A percentile compares a stretch with the other conserved stretches of the same genome.
Conservation (phyloP, 352 stramenopile species). For the Globisporangium nodosum region DNA sequence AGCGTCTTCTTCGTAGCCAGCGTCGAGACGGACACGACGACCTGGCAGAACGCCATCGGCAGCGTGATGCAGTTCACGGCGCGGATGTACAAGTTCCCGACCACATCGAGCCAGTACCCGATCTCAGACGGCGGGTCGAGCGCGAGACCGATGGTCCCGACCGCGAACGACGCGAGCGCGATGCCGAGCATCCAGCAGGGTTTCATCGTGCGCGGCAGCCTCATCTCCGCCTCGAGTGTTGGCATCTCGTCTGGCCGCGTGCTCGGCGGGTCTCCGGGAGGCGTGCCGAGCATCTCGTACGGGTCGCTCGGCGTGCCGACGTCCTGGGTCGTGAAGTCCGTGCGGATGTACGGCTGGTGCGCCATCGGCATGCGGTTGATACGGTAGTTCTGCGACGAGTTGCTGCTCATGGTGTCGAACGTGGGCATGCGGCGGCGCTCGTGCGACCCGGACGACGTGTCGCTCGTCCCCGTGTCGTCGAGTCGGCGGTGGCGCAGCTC, state of each 20-base stretch:
- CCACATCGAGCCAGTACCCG: slow-evolving; percentile 50
- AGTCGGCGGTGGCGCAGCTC: neutral
- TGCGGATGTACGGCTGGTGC: slow-evolving; percentile 29
- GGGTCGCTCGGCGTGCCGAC: slow-evolving; percentile 26
- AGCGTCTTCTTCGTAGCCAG: slow-evolving; percentile 36
- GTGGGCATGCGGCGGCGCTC: slow-evolving; percentile 9
- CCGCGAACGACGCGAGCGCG: slow-evolving; percentile 29
- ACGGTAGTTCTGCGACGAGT: slow-evolving; percentile 14
- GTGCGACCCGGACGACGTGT: slow-evolving; percentile 4
- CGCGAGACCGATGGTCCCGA: slow-evolving; percentile 29
- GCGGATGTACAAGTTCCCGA: slow-evolving; percentile 52
- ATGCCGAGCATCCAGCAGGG: slow-evolving; percentile 32
- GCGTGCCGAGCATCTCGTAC: slow-evolving; percentile 48
- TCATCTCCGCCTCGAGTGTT: slow-evolving; percentile 12
- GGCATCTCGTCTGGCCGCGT: slow-evolving; percentile 19
- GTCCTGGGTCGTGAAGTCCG: slow-evolving; percentile 36
- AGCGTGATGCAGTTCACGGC: slow-evolving; percentile 50
- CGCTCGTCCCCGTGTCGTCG: slow-evolving; percentile 1
- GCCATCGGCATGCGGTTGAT: slow-evolving; percentile 13
- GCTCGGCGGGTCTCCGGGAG: slow-evolving; percentile 38
- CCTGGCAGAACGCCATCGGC: slow-evolving; percentile 59
- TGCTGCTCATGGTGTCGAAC: slow-evolving; percentile 5
- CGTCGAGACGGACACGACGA: slow-evolving; percentile 46
- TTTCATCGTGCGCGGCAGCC: slow-evolving; percentile 32
- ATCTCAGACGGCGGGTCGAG: slow-evolving; percentile 22